Evolutionary conservation across 2,329 filamentous ascomycete genomes (phyloP).

Genomic region (Myotisia sp.): DNA sequence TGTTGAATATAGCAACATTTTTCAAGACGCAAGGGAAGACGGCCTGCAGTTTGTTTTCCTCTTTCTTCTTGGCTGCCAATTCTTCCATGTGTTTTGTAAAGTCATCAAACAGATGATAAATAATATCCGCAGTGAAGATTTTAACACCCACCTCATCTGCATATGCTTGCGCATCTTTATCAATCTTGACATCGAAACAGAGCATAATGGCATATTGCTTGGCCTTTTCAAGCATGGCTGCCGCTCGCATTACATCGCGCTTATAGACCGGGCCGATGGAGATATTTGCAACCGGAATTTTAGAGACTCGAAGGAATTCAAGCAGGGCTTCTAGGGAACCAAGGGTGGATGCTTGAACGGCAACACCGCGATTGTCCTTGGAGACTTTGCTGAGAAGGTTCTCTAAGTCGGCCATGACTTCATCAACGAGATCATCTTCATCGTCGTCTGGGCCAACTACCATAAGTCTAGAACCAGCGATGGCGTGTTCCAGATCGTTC

Average conservation of each 20-base stretch:
- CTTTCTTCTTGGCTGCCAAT: conserved; percentile 80
- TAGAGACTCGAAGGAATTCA: conserved; percentile 88
- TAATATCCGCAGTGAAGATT: conserved; percentile 97
- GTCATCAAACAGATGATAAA: conserved; percentile 93
- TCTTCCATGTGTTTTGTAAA: conserved; percentile 92
- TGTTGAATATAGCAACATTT: conserved; percentile 93
- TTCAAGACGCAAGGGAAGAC: conserved; percentile 92
- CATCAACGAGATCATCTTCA: conserved; percentile 89
- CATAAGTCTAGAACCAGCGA: conserved; percentile 86
- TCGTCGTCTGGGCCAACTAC: conserved; percentile 92
- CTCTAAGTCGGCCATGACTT: conserved; percentile 89
- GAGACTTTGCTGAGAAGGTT: conserved; percentile 82
- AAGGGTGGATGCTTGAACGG: conserved; percentile 90
- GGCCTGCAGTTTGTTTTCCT: conserved; percentile 85
- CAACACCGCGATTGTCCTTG: conserved; percentile 85
- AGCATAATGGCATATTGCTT: conserved; percentile 98
- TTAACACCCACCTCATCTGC: conserved; percentile 91
- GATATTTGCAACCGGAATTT: conserved; percentile 95
- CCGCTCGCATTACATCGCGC: conserved; percentile 86
- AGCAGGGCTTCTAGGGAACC: conserved; percentile 91
- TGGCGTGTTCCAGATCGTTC: conserved; percentile 86
- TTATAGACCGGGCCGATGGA: conserved; percentile 96
- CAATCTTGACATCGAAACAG: conserved; percentile 98
- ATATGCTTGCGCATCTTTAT: conserved; percentile 84
- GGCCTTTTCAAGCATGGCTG: conserved; percentile 89